Evolutionary conservation across 306 rosid genomes (phyloP), one percentile per base, ranked within the genome.

Genomic region (Inga laurina): DNA sequence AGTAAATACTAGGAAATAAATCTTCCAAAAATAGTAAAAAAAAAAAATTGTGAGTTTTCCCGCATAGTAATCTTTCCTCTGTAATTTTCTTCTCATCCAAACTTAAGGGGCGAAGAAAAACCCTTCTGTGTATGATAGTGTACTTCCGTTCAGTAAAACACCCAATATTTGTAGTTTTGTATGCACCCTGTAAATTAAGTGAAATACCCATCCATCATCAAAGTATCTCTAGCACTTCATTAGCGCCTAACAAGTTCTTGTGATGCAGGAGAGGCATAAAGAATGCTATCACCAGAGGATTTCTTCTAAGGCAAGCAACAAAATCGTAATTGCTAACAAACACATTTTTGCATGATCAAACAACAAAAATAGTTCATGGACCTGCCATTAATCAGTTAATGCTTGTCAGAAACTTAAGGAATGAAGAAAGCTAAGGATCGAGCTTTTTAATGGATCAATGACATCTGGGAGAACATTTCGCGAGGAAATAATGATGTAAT

Each of bases 281-380:
- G 79, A 93, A 88, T 11, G 97, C 95, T 43, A 91, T 84, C 72
- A 95, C 84, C 85, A 95, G 88, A 67, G 98, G 98, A 77, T 92
- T 92, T 87, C 54, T 83, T 85, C 85, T 85, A 35, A 95, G 84
- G 83, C 93, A 89, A 45, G 88, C 37, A 43, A 79, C 75, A 79
- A 92, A 91, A 34, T 92, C 94, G 35, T 88, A 90, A 89, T 88
- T 88, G 87, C 86, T 85, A 73, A 93, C 82, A 76, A 76, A 90
- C 39, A 91, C 97, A 19, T 95, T 92, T 0, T 51, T 69, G 91
- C 85, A 1, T 74, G 21, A 79, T 93, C 97, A 78, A 92, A 92
- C 67, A 93, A 66, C 84, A 57, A 57, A 89, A 92, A 82, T 93
- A 83, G 62, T 24, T 74, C 84, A 79, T 78, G 90, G 19, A 82